Conservation (phyloP, 169 alveolate genomes). For the Blepharisma undulans region DNA sequence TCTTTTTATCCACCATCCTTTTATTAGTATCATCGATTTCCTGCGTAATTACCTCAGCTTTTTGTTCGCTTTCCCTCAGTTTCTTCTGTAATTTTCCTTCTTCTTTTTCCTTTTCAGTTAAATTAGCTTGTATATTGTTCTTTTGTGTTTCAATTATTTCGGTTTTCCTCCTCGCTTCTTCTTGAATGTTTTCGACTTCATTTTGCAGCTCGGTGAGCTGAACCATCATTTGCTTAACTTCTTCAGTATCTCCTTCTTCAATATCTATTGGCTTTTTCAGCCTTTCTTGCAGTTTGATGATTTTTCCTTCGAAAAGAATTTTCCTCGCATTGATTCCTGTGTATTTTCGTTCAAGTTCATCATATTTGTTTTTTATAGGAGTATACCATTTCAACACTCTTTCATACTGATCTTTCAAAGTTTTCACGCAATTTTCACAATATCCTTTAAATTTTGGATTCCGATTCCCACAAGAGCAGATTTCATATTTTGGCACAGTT, state of each 20-base stretch:
- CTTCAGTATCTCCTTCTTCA: background rate
- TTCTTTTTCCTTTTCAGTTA: background rate
- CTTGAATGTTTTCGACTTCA: background rate
- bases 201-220: background rate
- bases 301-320: background rate
- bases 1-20: background rate
- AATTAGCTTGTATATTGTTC: background rate
- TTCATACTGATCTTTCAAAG: background rate
- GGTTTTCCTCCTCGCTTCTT: background rate
- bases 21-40: background rate
- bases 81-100: background rate
- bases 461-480: conserved; percentile 6
- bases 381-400: background rate
- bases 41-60: background rate
- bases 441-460: conserved; percentile 24
- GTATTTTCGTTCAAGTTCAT: conserved; percentile 2
- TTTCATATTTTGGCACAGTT: background rate
- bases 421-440: conserved; percentile 16
- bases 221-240: background rate
- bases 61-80: background rate
- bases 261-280: background rate
- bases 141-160: background rate
- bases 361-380: background rate
- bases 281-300: background rate
- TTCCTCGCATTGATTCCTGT: conserved; percentile 1